These are phyloP conservation scores for Globisporangium polare DNA, from an alignment of 352 stramenopile species.

Conservation along the genomic window DNA sequence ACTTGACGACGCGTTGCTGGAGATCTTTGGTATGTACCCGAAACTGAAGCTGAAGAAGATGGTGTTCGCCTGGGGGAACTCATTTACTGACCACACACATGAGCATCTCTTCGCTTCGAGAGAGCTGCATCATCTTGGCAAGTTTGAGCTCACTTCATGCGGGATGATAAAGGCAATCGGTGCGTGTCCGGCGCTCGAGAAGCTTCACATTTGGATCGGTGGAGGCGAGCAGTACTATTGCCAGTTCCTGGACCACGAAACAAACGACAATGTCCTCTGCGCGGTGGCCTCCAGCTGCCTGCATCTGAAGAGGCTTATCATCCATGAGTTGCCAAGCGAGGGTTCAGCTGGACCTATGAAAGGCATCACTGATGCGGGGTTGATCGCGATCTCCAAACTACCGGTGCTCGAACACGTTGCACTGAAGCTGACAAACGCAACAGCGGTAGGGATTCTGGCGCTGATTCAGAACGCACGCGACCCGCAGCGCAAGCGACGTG, in stretches of 20 bases:
- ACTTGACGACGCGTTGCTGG: neutral
- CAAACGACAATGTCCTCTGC: neutral
- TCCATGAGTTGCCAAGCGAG: no score
- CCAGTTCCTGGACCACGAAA: neutral
- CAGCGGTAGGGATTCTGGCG: neutral
- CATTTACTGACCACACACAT: neutral
- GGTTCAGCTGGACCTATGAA: no score
- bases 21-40: neutral
- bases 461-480: neutral
- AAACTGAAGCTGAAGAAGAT: neutral
- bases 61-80: neutral
- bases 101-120: neutral
- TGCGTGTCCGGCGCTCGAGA: neutral
- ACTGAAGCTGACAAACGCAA: neutral
- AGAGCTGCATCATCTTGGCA: neutral
- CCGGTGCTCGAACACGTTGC: neutral
- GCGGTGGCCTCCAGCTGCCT: neutral
- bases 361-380: neutral
- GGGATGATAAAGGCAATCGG: neutral
- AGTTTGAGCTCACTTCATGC: neutral
- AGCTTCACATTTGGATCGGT: neutral
- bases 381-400: neutral
- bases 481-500: neutral
- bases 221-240: neutral
- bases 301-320: neutral